These are phyloP conservation scores for Psidium friedrichsthalianum DNA, from an alignment of 345 rosid species.

Conservation along the genomic window DNA sequence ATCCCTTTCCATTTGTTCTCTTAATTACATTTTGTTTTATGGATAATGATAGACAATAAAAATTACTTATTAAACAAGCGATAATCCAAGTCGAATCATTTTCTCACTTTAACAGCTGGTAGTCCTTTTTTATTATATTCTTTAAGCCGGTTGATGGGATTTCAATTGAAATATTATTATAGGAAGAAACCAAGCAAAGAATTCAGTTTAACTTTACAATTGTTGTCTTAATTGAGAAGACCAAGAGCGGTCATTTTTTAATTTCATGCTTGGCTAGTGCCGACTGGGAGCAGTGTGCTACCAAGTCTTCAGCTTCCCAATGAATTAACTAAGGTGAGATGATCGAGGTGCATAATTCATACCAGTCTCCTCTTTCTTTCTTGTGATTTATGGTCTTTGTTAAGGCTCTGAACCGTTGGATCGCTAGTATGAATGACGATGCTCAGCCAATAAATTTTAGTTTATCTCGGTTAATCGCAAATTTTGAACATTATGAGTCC, in stretches of 20 bases:
- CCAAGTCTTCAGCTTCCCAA: background rate
- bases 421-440: too few relatives aligned
- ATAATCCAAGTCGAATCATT: background rate
- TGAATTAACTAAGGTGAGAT: background rate
- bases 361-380: too few relatives aligned
- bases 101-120: background rate
- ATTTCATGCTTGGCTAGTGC: background rate
- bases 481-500: too few relatives aligned
- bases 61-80: background rate
- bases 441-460: too few relatives aligned
- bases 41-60: too few relatives aligned
- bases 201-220: background rate
- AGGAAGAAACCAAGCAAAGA: background rate
- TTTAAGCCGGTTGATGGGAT: background rate
- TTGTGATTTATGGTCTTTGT: too few relatives aligned
- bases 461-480: too few relatives aligned
- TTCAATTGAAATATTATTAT: background rate
- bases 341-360: too few relatives aligned
- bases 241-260: background rate
- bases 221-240: background rate
- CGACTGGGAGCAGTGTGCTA: background rate
- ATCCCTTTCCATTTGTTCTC: too few relatives aligned
- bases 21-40: too few relatives aligned
- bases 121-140: background rate
- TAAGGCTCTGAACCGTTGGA: too few relatives aligned